phyloP scores from a whole-genome alignment of 2,329 filamentous ascomycete genomes.

The Magnaporthiopsis rhizophila region DNA sequence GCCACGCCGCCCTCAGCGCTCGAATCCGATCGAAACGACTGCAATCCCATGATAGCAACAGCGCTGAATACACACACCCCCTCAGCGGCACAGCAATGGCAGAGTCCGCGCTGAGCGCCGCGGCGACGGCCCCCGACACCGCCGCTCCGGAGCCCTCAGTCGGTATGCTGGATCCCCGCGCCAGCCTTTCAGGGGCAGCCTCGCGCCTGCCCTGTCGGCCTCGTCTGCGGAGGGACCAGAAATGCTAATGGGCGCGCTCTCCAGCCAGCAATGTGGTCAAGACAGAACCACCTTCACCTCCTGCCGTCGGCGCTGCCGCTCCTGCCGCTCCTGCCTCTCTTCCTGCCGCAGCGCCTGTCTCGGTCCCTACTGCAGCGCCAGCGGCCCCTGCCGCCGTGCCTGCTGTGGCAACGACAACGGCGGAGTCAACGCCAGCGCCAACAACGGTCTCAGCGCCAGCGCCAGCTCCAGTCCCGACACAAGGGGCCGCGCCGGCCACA shows the following conservation, averaged over 20 bases:
- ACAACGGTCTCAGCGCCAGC: neutral
- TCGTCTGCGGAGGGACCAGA: neutral
- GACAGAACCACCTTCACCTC: neutral
- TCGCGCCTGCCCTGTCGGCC: neutral
- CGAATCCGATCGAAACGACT: neutral
- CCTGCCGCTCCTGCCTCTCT: no score
- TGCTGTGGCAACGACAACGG: neutral
- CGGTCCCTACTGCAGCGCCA: no score
- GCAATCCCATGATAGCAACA: neutral
- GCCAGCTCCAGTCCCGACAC: neutral
- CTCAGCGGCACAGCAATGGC: slow-evolving; percentile 8
- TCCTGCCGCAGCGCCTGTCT: neutral
- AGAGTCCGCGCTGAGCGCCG: slow-evolving; percentile 7
- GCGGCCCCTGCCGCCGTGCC: no score
- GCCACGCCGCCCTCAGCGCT: neutral
- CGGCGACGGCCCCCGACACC: neutral
- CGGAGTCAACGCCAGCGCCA: neutral
- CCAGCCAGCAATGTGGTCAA: neutral
- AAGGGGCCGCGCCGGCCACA: slow-evolving; percentile 6
- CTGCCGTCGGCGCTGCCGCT: no score
- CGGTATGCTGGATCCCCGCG: slow-evolving; percentile 7
- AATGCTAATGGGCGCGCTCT: neutral
- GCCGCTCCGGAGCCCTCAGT: neutral
- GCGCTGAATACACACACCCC: neutral
- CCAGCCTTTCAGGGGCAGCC: neutral